Conservation (phyloP, 371 early-diverging fungal genomes). For the Apophysomyces ossiformis region DNA sequence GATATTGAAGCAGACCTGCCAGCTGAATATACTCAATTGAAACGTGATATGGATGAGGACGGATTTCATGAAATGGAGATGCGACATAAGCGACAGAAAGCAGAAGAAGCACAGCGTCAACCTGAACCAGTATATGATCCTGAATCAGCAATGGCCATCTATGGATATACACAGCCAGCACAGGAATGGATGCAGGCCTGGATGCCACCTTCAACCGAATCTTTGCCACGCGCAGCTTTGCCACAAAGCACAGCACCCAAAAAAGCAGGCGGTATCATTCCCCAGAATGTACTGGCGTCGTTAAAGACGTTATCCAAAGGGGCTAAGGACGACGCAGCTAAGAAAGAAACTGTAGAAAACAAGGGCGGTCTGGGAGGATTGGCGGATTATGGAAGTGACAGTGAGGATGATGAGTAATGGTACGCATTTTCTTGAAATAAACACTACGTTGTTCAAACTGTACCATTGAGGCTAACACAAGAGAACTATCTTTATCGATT, state of each 20-base stretch:
- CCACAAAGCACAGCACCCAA: constrained; percentile 10
- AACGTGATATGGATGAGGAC: constrained; percentile 44
- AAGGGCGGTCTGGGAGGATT: constrained; percentile 29
- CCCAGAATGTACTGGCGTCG: constrained; percentile 36
- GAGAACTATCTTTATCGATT: too few relatives aligned
- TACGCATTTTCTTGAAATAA: neutral
- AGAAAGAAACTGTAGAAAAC: neutral
- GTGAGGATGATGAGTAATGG: constrained; percentile 29
- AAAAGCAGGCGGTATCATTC: constrained; percentile 43
- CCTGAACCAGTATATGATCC: constrained; percentile 24
- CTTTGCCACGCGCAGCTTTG: constrained; percentile 15
- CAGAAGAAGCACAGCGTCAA: constrained; percentile 29
- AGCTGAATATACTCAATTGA: constrained; percentile 48
- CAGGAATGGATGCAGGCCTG: constrained; percentile 3
- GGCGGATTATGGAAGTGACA: constrained; percentile 53
- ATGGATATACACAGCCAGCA: constrained; percentile 29
- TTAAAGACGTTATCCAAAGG: constrained; percentile 35
- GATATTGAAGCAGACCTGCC: constrained; percentile 70
- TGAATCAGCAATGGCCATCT: constrained; percentile 19
- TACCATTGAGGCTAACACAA: too few relatives aligned
- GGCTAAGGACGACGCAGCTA: constrained; percentile 2
- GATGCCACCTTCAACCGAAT: constrained; percentile 18
- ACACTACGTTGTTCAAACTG: neutral
- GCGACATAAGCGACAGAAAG: constrained; percentile 42
- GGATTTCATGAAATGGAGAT: constrained; percentile 43